These are phyloP conservation scores for Cucurbita ficifolia DNA, from an alignment of 306 rosid species.

Conservation along the genomic window DNA sequence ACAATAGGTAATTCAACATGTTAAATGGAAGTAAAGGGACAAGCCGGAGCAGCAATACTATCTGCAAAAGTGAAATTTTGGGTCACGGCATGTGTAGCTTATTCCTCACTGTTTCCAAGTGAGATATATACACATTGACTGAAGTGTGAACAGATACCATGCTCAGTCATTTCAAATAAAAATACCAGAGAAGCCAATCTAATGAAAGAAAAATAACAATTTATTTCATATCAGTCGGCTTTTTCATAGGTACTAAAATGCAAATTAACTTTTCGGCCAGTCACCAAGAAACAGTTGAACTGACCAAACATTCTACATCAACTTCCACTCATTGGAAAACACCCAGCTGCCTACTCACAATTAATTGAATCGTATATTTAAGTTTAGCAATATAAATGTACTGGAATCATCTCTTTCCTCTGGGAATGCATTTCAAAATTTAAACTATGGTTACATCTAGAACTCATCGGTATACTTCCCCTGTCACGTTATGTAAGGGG, in stretches of 20 bases:
- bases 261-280: neutral
- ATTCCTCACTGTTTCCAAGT: neutral
- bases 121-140: neutral
- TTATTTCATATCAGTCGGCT: neutral
- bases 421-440: neutral
- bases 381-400: neutral
- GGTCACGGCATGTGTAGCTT: neutral
- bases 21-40: constrained; percentile 43
- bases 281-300: neutral
- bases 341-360: neutral
- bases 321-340: neutral
- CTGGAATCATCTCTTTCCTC: neutral
- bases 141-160: neutral
- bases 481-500: neutral
- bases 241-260: neutral
- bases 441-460: neutral
- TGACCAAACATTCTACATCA: neutral
- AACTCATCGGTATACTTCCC: neutral
- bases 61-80: constrained; percentile 17
- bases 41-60: constrained; percentile 35
- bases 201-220: neutral
- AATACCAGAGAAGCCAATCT: neutral
- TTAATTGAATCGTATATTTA: neutral
- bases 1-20: constrained; percentile 41
- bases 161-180: neutral